These are phyloP conservation scores for Fusarium papillatum DNA, from an alignment of 2,329 filamentous ascomycete genomes.

Conservation along the genomic window DNA sequence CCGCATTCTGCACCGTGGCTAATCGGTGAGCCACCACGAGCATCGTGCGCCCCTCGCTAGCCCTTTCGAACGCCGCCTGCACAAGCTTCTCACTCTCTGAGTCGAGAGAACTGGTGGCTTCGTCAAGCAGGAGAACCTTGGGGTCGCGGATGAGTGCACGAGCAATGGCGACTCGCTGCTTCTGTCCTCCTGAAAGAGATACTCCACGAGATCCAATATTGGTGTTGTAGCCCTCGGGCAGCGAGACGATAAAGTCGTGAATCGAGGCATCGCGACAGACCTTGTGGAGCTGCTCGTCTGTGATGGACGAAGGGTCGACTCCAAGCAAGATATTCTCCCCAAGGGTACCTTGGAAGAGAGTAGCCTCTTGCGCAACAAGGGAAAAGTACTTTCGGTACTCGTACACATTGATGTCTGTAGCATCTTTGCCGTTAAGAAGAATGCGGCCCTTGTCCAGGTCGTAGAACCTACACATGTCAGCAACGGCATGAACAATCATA, in stretches of 20 bases:
- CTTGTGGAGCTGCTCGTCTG: conserved; percentile 64
- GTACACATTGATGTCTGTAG: conserved; percentile 69
- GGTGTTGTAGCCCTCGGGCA: conserved; percentile 78
- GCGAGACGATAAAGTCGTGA: conserved; percentile 77
- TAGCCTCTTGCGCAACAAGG: conserved; percentile 82
- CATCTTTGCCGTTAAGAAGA: conserved; percentile 72
- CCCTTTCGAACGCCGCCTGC: conserved; percentile 77
- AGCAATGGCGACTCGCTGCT: conserved; percentile 78
- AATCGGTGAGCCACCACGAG: conserved; percentile 84
- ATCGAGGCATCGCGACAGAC: conserved; percentile 75
- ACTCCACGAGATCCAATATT: conserved; percentile 76
- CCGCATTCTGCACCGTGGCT: conserved; percentile 82
- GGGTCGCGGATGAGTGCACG: conserved; percentile 77
- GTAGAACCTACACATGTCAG: conserved; percentile 70
- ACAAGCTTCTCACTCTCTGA: conserved; percentile 73
- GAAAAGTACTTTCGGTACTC: conserved; percentile 75
- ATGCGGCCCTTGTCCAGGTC: conserved; percentile 75
- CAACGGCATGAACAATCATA: background rate
- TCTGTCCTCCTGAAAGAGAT: conserved; percentile 78
- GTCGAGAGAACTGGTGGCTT: conserved; percentile 80
- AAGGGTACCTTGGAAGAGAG: conserved; percentile 78
- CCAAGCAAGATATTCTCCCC: conserved; percentile 79
- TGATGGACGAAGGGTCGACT: conserved; percentile 66
- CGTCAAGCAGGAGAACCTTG: conserved; percentile 76
- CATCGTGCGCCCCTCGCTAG: conserved; percentile 72